Percentiles rank a stretch among this genome's conserved stretches.
phyloP scores from a whole-genome alignment of 106 monocot species.

The Cymbidium sinense region DNA sequence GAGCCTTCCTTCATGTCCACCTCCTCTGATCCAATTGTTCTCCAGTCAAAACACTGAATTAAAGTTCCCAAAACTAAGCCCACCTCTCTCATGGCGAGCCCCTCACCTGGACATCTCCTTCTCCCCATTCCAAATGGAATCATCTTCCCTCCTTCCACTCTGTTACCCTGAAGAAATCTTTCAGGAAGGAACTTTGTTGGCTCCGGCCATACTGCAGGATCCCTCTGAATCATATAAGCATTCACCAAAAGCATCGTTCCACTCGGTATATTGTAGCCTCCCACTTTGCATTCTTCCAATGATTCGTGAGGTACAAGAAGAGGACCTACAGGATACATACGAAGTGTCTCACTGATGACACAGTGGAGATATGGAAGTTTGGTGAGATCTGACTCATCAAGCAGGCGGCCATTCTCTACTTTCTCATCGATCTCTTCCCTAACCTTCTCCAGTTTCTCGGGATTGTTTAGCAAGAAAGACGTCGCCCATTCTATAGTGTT shows the following conservation, averaged over 20 bases:
- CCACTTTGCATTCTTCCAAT: slow-evolving; percentile 21
- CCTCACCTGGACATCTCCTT: slow-evolving; percentile 16
- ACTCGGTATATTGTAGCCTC: slow-evolving; percentile 16
- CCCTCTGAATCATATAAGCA: slow-evolving; percentile 38
- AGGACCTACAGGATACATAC: slow-evolving; percentile 33
- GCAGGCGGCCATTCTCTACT: background rate
- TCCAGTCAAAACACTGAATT: slow-evolving; percentile 24
- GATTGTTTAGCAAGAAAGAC: slow-evolving; percentile 27
- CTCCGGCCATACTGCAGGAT: slow-evolving; percentile 30
- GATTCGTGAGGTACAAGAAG: slow-evolving; percentile 43
- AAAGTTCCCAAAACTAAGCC: slow-evolving; percentile 9
- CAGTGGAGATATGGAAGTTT: slow-evolving; percentile 11
- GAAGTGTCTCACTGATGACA: slow-evolving; percentile 19
- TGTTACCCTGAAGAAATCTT: slow-evolving; percentile 12
- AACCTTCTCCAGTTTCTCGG: background rate
- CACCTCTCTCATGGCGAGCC: slow-evolving; percentile 9
- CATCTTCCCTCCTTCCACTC: background rate
- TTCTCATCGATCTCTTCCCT: slow-evolving; percentile 15
- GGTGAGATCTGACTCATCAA: slow-evolving; percentile 5
- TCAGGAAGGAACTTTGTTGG: slow-evolving; percentile 36
- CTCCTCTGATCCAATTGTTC: slow-evolving; percentile 6
- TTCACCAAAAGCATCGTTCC: slow-evolving; percentile 42
- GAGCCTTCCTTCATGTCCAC: slow-evolving; percentile 14
- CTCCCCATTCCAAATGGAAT: slow-evolving; percentile 18
- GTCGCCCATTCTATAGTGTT: slow-evolving; percentile 35